phyloP scores from a whole-genome alignment of 2,329 filamentous ascomycete species.

The Colletotrichum higginsianum region DNA sequence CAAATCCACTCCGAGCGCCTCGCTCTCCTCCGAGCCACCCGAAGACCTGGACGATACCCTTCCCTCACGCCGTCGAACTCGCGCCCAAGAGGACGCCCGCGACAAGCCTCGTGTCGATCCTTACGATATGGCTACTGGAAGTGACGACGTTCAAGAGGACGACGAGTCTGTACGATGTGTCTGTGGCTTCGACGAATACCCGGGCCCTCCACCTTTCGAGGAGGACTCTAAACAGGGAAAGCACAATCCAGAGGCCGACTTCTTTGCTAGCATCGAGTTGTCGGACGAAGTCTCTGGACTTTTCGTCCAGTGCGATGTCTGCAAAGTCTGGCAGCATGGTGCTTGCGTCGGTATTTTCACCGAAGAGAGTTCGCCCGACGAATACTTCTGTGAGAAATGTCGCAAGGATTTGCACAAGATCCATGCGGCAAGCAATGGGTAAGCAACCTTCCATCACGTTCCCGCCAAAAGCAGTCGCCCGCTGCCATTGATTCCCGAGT shows the following conservation, averaged over 20 bases:
- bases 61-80: conserved; percentile 83
- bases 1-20: conserved; percentile 83
- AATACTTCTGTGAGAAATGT: conserved; percentile 98
- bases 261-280: conserved; percentile 73
- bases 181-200: conserved; percentile 95
- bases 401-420: conserved; percentile 92
- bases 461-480: conserved; percentile 29
- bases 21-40: conserved; percentile 78
- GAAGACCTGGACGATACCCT: conserved; percentile 79
- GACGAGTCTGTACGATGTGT: conserved; percentile 97
- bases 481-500: conserved; percentile 15
- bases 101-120: conserved; percentile 62
- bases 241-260: conserved; percentile 70
- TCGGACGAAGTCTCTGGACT: conserved; percentile 92
- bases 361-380: conserved; percentile 91
- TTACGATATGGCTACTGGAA: conserved; percentile 72
- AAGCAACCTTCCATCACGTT: conserved; percentile 57
- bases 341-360: conserved; percentile 98
- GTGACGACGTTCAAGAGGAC: conserved; percentile 83
- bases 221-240: conserved; percentile 68
- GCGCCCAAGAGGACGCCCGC: conserved; percentile 76
- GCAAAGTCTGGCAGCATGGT: conserved; percentile 99
- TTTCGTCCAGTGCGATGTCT: conserved; percentile 98
- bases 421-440: conserved; percentile 87
- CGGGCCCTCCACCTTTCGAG: conserved; percentile 80